Evolutionary conservation across 2,329 filamentous ascomycete species (phyloP).

Genomic region (Cordyceps pruinosa): DNA sequence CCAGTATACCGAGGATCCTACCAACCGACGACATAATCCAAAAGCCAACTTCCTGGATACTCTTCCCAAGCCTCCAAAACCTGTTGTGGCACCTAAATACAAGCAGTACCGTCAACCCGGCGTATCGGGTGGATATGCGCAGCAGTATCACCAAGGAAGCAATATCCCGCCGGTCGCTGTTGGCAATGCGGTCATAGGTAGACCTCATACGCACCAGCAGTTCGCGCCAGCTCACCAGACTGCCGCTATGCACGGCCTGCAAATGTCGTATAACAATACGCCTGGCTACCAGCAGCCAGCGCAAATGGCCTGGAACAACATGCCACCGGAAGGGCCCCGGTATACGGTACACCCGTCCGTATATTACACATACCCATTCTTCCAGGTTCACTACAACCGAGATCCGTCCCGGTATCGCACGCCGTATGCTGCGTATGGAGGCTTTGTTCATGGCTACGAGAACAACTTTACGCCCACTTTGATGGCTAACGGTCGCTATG

Average conservation of each 20-base stretch:
- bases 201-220: conserved; percentile 41
- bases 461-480: conserved; percentile 42
- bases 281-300: neutral
- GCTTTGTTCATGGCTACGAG: conserved; percentile 56
- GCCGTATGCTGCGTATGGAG: conserved; percentile 50
- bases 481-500: conserved; percentile 22
- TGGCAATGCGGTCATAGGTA: conserved; percentile 18
- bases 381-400: conserved; percentile 55
- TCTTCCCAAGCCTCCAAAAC: conserved; percentile 47
- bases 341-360: conserved; percentile 34
- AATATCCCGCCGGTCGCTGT: conserved; percentile 15
- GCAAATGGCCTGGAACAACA: neutral
- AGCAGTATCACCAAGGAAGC: conserved; percentile 8
- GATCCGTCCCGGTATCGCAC: conserved; percentile 50
- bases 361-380: conserved; percentile 50
- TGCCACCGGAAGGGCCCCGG: conserved; percentile 18
- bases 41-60: conserved; percentile 69
- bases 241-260: neutral
- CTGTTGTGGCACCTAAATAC: conserved; percentile 23
- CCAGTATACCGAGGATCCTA: conserved; percentile 78
- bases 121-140: conserved; percentile 22
- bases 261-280: neutral
- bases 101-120: conserved; percentile 23
- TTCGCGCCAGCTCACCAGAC: neutral
- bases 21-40: conserved; percentile 52